A percentile compares a stretch with the other conserved stretches of the same genome.
phyloP scores from a whole-genome alignment of 179 eudicot genomes.

The Silene noctiflora region DNA sequence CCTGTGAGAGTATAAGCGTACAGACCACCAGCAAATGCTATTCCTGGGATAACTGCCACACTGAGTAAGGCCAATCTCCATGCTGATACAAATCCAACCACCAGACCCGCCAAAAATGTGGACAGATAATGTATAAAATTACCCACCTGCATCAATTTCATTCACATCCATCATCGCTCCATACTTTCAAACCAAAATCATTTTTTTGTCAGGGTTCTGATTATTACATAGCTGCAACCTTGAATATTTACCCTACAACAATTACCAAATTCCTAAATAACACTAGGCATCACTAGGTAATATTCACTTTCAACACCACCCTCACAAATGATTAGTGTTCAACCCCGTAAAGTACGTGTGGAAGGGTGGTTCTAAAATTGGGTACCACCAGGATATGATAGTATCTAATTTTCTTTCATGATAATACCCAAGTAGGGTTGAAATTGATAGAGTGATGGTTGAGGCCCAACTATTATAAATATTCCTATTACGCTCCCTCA shows the following conservation, averaged over 20 bases:
- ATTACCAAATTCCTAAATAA: not conserved
- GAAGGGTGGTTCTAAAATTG: not conserved
- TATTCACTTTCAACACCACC: not conserved
- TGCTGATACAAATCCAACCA: conserved; percentile 98
- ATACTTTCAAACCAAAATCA: not conserved
- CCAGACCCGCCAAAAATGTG: conserved; percentile 98
- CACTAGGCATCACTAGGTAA: not conserved
- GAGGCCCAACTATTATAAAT: too few species aligned
- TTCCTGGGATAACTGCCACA: conserved; percentile 96
- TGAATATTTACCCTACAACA: not conserved
- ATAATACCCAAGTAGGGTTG: not conserved
- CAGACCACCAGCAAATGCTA: conserved; percentile 98
- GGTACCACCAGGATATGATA: not conserved
- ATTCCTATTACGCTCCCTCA: too few species aligned
- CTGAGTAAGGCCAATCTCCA: conserved; percentile 96
- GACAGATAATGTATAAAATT: conserved; percentile 95
- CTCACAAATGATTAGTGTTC: not conserved
- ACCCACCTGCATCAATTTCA: conserved; percentile 62
- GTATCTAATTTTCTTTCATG: not conserved
- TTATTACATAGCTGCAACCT: not conserved
- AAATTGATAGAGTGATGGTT: too few species aligned
- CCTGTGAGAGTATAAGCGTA: conserved; percentile 99
- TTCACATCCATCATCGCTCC: conserved; percentile 11
- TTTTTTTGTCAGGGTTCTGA: not conserved
- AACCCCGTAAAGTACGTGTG: not conserved